Conservation (phyloP, 1,284 basidiomycete species). For the Stygiomarasmius scandens region DNA sequence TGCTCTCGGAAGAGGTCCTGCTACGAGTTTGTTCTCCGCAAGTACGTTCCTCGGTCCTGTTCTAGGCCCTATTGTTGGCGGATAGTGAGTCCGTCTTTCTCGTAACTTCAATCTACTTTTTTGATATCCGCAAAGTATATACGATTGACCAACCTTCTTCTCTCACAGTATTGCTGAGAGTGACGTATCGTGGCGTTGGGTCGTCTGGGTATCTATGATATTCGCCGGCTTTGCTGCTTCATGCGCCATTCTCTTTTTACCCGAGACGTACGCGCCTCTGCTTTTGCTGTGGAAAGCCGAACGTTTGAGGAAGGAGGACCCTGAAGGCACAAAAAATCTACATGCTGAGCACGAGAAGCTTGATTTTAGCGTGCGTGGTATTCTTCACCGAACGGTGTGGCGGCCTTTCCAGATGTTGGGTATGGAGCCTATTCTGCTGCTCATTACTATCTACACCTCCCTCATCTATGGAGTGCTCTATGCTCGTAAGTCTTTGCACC, state of each 20-base stretch:
- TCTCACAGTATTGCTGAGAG: conserved; percentile 19
- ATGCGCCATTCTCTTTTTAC: conserved; percentile 29
- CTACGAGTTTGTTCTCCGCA: conserved; percentile 43
- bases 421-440: conserved; percentile 67
- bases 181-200: conserved; percentile 42
- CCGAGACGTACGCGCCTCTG: conserved; percentile 43
- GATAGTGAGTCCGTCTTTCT: conserved; percentile 25
- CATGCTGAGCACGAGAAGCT: conserved; percentile 66
- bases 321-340: conserved; percentile 44
- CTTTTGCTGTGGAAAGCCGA: conserved; percentile 24
- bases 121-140: too few relatives aligned
- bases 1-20: conserved; percentile 36
- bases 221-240: conserved; percentile 34
- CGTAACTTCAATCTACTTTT: too few relatives aligned
- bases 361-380: conserved; percentile 56
- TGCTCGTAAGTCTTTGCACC: conserved; percentile 26
- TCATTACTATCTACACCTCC: conserved; percentile 70
- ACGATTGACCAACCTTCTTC: conserved; percentile 20
- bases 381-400: conserved; percentile 58
- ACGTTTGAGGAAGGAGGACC: conserved; percentile 48
- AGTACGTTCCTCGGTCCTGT: conserved; percentile 48
- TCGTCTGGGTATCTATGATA: conserved; percentile 50
- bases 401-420: conserved; percentile 70
- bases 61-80: conserved; percentile 46
- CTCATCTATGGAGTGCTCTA: conserved; percentile 71